Conservation (phyloP, 345 rosid species). For the Sisymbrium irio region DNA sequence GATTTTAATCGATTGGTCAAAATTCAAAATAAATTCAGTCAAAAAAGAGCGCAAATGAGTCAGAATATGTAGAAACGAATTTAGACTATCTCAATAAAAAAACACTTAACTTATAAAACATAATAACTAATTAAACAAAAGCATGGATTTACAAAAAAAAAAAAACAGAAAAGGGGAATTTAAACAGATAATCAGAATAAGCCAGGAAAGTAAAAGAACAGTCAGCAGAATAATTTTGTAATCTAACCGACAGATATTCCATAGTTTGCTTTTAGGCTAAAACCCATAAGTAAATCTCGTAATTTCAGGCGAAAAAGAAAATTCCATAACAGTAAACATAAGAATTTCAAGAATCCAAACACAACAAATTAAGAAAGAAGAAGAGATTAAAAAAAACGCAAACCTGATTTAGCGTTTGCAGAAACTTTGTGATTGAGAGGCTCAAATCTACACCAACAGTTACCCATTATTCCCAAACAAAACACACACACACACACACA, state of each 20-base stretch:
- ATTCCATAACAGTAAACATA: conserved; percentile 14
- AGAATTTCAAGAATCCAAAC: neutral
- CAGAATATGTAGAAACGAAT: conserved; percentile 3
- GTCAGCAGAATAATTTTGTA: neutral
- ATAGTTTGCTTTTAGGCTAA: neutral
- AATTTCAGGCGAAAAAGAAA: neutral
- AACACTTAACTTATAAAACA: neutral
- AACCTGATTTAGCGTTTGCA: conserved; percentile 89
- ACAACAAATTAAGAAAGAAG: neutral
- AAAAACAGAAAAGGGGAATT: conserved; percentile 12
- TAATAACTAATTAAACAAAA: neutral
- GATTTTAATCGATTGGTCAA: neutral
- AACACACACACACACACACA: conserved; percentile 6
- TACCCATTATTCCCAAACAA: conserved; percentile 62
- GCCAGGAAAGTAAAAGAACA: conserved; percentile 2
- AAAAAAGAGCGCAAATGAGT: neutral
- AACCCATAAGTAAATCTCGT: conserved; percentile 1
- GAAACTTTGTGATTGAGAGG: conserved; percentile 75
- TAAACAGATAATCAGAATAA: conserved; percentile 23
- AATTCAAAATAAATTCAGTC: conserved; percentile 7
- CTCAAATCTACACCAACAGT: conserved; percentile 75
- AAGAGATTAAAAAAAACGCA: conserved; percentile 6
- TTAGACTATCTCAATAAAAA: neutral
- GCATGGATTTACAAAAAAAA: neutral
- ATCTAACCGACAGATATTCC: neutral